Evolutionary conservation across 1,139 yeast genomes (phyloP), one percentile per base, ranked within the genome.

Genomic region (Candida glucosophila): DNA sequence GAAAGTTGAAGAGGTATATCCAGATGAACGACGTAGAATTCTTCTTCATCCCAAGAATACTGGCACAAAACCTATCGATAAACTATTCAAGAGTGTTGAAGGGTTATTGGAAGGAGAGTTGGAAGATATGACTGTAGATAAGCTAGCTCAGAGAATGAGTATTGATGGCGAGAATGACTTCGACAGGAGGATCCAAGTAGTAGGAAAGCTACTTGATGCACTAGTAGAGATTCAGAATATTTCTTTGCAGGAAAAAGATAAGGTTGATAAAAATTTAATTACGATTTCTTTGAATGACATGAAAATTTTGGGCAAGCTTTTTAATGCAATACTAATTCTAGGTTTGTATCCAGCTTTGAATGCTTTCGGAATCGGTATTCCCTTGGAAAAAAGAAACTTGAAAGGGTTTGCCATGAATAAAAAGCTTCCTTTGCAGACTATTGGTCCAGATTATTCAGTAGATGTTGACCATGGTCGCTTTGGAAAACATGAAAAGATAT

Each of bases 211-310:
- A 12, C 42, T 67, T n/a, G 44, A 49, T 12, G 39, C 42, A 20
- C 39, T 67, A n/a, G 24, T 44, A 3, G 39, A 52, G 15, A 58
- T 71, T 14, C 73, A 67, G 37, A 25, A 34, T 6, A 34, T 51
- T 5, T 53, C 74, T 1, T 35, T 42, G 9, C 47, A 49, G 34
- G 36, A 28, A 40, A 24, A 20, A 13, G 30, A 26, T 10, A 19
- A 37, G 30, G 44, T 39, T 25, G 47, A 59, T 26, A 44, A 61
- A 5, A 50, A 67, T 24, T 47, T 81, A 27, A 67, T 88, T 12
- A 60, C 79, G 5, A 77, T 88, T 10, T 82, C 96, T 0, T 58
- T 88, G 7, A 88, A 83, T 42, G 97, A 88, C 45, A 74, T 88
- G 61, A 78, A 76, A 44, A 68, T 73, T 2, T 71, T 88, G 32